phyloP scores from a whole-genome alignment of 148 eudicot genomes.

The Talinum fruticosum region DNA sequence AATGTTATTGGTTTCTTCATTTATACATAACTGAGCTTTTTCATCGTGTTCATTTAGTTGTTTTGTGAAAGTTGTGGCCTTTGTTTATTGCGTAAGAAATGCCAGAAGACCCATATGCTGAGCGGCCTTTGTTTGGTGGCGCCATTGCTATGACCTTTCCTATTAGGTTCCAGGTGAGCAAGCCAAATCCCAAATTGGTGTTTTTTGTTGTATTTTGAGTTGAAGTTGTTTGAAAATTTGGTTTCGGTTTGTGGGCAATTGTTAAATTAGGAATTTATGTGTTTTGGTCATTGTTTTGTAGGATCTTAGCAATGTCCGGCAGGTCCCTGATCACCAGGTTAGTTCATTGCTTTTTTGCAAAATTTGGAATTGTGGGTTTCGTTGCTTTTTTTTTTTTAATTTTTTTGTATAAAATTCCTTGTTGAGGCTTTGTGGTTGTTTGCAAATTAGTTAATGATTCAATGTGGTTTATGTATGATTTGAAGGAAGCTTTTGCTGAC shows the following conservation, averaged over 20 bases:
- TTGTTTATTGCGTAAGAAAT: conserved; percentile 24
- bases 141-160: conserved; percentile 65
- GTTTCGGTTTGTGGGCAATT: conserved; percentile 8
- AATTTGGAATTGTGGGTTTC: background rate
- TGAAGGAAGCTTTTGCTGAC: conserved; percentile 83
- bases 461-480: conserved; percentile 2
- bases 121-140: conserved; percentile 71
- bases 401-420: background rate
- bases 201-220: background rate
- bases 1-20: too few species aligned
- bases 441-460: background rate
- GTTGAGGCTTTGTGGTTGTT: background rate
- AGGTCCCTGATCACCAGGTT: conserved; percentile 95
- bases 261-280: conserved; percentile 3
- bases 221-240: background rate
- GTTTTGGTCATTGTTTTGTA: conserved; percentile 22
- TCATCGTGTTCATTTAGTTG: too few species aligned
- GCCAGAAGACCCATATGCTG: conserved; percentile 36
- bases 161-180: conserved; percentile 61
- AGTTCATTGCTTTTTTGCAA: conserved; percentile 8
- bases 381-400: background rate
- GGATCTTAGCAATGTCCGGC: conserved; percentile 77
- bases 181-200: background rate
- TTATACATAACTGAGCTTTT: background rate
- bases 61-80: background rate